Conservation (phyloP, 768 basidiomycete genomes). For the Collybia mongolica region DNA sequence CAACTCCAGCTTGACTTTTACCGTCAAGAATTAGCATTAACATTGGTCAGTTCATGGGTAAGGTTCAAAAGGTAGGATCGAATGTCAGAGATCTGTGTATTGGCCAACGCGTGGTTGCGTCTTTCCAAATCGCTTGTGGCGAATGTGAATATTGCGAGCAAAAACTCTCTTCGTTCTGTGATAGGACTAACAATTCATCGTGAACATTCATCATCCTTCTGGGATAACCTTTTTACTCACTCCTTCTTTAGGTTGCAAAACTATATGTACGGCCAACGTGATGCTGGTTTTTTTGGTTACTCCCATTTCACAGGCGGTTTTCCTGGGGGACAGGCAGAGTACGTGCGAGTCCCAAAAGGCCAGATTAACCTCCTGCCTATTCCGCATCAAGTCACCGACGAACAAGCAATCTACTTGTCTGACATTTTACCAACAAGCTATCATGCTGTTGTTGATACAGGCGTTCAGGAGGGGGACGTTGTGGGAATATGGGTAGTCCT, state of each 20-base stretch:
- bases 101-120: conserved; percentile 76
- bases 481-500: conserved; percentile 66
- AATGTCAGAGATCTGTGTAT: conserved; percentile 56
- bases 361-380: conserved; percentile 71
- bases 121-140: conserved; percentile 79
- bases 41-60: conserved; percentile 56
- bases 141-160: conserved; percentile 71
- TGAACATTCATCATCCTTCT: conserved; percentile 24
- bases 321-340: conserved; percentile 76
- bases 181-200: conserved; percentile 67
- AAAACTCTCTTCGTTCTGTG: conserved; percentile 72
- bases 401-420: conserved; percentile 55
- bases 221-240: no score
- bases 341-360: conserved; percentile 68
- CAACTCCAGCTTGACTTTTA: conserved; percentile 7
- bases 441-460: conserved; percentile 71
- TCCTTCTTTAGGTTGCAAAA: conserved; percentile 40
- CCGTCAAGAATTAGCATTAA: neutral
- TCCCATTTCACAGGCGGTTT: conserved; percentile 74
- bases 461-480: conserved; percentile 68
- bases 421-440: conserved; percentile 73
- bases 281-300: conserved; percentile 73
- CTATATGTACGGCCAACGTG: conserved; percentile 62
- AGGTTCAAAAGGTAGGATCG: conserved; percentile 64
- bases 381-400: conserved; percentile 62